phyloP scores from a whole-genome alignment of 1,284 basidiomycete genomes.

The Xerocomus minutiporus region DNA sequence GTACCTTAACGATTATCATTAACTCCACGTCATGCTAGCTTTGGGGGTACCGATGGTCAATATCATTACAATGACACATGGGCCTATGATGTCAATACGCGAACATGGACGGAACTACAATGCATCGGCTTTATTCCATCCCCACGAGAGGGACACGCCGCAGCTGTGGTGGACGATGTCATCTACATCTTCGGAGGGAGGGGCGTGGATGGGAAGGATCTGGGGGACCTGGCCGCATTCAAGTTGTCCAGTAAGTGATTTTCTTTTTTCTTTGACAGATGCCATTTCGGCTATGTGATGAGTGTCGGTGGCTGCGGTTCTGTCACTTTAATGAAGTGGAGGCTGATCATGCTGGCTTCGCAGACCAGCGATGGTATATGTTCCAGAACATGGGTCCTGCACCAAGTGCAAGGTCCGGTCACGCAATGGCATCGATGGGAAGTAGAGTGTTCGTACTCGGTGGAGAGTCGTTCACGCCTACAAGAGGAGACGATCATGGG shows the following conservation, averaged over 20 bases:
- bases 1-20: conserved; percentile 7
- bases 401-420: conserved; percentile 87
- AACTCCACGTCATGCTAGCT: conserved; percentile 46
- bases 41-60: conserved; percentile 96
- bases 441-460: conserved; percentile 90
- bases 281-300: neutral
- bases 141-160: conserved; percentile 95
- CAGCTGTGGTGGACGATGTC: conserved; percentile 95
- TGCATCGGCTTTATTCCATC: conserved; percentile 98
- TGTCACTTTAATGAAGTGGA: neutral
- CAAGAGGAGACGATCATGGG: conserved; percentile 76
- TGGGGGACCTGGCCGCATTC: conserved; percentile 94
- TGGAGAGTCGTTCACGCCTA: conserved; percentile 82
- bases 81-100: conserved; percentile 84
- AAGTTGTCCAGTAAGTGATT: conserved; percentile 84
- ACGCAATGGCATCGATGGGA: conserved; percentile 90
- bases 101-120: conserved; percentile 87
- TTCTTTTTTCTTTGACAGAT: neutral
- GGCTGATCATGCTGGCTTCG: conserved; percentile 14
- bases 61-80: conserved; percentile 99
- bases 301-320: neutral
- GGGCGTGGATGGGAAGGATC: conserved; percentile 95
- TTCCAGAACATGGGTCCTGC: conserved; percentile 99
- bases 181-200: conserved; percentile 98
- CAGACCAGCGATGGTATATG: conserved; percentile 92